phyloP scores from a whole-genome alignment of 2,329 filamentous ascomycete species.

The Chaetomium sp. region DNA sequence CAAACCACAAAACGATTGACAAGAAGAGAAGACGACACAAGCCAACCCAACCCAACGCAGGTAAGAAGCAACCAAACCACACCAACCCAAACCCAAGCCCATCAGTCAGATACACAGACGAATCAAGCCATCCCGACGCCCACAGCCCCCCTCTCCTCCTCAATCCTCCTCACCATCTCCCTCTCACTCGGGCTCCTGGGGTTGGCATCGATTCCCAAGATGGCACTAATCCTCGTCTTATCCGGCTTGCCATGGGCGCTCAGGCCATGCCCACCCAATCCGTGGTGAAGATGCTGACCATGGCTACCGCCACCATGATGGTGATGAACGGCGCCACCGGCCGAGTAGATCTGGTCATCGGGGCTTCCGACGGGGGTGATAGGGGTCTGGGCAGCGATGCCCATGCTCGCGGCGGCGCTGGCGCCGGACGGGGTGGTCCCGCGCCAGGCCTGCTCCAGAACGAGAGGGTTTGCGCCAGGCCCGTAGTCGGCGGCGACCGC shows the following conservation, averaged over 20 bases:
- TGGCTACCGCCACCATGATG: not conserved
- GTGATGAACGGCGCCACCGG: conserved; percentile 1
- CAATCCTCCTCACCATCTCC: conserved; percentile 59
- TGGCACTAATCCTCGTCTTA: conserved; percentile 64
- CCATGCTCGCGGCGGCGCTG: conserved; percentile 11
- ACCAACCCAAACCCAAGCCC: not conserved
- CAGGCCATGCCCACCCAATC: not conserved
- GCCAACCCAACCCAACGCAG: not conserved
- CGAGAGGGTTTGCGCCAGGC: conserved; percentile 59
- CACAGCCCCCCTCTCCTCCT: conserved; percentile 50
- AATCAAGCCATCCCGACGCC: conserved; percentile 24
- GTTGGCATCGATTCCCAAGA: conserved; percentile 62
- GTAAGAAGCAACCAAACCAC: not conserved
- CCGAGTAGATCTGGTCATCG: conserved; percentile 49
- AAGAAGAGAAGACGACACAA: conserved; percentile 10
- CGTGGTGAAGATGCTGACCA: not conserved
- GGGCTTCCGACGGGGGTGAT: conserved; percentile 58
- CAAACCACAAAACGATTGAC: conserved; percentile 11
- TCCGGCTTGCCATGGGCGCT: conserved; percentile 42
- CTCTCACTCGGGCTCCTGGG: conserved; percentile 60
- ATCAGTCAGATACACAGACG: not conserved
- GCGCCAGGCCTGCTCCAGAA: conserved; percentile 69
- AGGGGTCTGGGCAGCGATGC: conserved; percentile 46
- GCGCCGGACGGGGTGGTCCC: conserved; percentile 8
- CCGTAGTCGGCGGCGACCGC: conserved; percentile 73